phyloP scores from a whole-genome alignment of 257 asterid species.

The Solanum virginianum region DNA sequence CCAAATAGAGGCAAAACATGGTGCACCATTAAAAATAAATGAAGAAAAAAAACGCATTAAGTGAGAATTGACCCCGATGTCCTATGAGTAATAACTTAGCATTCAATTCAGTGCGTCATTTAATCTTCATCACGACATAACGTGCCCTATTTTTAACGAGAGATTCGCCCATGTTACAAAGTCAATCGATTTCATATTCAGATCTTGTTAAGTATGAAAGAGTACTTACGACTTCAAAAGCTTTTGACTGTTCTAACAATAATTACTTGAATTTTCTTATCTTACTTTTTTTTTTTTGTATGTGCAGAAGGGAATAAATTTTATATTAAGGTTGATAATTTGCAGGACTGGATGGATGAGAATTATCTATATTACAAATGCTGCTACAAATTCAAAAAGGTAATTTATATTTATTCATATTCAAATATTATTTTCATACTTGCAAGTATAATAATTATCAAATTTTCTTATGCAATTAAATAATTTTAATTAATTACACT shows the following conservation, averaged over 20 bases:
- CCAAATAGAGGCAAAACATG: rapidly evolving
- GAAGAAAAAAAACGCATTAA: too few species aligned
- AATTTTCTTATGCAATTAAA: neutral
- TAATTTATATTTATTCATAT: neutral
- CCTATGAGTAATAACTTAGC: too few species aligned
- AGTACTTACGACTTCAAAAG: too few species aligned
- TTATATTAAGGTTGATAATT: neutral
- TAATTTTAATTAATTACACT: neutral
- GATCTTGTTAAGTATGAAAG: neutral
- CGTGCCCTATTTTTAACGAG: neutral
- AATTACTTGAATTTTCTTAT: neutral
- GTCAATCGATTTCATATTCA: rapidly evolving
- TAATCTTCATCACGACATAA: neutral
- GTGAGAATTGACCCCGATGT: too few species aligned
- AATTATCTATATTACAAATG: conserved; percentile 18
- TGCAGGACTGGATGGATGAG: conserved; percentile 21
- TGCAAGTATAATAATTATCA: neutral
- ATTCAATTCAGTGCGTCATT: neutral
- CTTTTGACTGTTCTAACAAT: too few species aligned
- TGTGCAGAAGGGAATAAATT: neutral
- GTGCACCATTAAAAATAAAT: neutral
- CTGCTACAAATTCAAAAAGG: neutral
- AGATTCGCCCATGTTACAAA: neutral
- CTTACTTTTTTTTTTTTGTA: neutral
- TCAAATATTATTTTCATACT: neutral